Conservation (phyloP, 305 asterid species). For the Solanum chacoense region DNA sequence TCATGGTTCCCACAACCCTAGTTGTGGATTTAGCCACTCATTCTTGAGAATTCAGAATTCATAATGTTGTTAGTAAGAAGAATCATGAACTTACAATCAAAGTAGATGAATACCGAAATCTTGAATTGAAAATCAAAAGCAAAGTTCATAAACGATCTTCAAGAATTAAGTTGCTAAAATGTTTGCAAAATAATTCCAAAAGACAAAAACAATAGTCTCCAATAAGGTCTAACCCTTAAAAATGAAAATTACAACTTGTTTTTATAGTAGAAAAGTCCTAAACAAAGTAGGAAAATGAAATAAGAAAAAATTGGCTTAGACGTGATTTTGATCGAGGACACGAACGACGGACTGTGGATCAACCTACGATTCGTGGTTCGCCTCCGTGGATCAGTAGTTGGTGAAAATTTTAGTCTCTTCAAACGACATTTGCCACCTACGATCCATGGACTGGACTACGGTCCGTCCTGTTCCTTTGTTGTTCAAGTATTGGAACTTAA, state of each 20-base stretch:
- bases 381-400: no score
- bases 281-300: no score
- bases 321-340: no score
- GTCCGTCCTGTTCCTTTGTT: no score
- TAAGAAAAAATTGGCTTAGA: no score
- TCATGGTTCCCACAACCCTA: background rate
- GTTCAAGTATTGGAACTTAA: no score
- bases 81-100: background rate
- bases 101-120: background rate
- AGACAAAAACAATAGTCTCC: background rate
- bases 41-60: background rate
- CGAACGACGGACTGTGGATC: no score
- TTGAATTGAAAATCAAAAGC: background rate
- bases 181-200: background rate
- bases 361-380: no score
- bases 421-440: background rate
- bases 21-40: background rate
- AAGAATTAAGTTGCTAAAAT: background rate
- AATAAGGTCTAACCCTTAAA: background rate
- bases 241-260: no score
- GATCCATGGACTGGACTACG: background rate
- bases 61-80: background rate
- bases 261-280: no score
- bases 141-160: background rate
- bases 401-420: no score